A percentile compares a stretch with the other conserved stretches of the same genome.
Evolutionary conservation across 306 rosid genomes (phyloP).

Genomic region (Prosopis cineraria): DNA sequence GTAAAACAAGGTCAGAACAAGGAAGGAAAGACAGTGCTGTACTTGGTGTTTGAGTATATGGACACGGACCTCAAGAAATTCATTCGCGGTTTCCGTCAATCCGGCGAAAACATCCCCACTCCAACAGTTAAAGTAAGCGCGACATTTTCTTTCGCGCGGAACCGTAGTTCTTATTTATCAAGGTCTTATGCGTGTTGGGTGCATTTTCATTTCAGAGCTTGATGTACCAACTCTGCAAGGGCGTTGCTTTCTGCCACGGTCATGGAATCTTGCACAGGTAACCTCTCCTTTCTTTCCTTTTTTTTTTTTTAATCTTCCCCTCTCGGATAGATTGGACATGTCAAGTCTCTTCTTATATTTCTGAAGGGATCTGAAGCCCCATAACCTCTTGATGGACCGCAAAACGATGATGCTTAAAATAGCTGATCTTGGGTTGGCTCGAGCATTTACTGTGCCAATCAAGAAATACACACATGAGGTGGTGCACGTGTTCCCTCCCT

Average conservation of each 20-base stretch:
- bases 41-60: constrained; percentile 92
- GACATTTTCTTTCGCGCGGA: not conserved
- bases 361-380: constrained; percentile 88
- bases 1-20: constrained; percentile 93
- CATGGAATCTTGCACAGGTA: constrained; percentile 95
- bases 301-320: not conserved
- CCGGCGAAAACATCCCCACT: constrained; percentile 59
- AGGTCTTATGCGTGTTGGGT: not conserved
- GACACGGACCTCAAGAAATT: constrained; percentile 88
- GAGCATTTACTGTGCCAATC: constrained; percentile 88
- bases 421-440: constrained; percentile 94
- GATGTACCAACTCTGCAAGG: constrained; percentile 96
- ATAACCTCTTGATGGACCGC: constrained; percentile 91
- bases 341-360: not conserved
- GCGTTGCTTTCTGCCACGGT: constrained; percentile 96
- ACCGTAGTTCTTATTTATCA: not conserved
- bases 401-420: constrained; percentile 84
- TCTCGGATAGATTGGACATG: not conserved
- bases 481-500: not conserved
- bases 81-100: constrained; percentile 67
- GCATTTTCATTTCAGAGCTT: constrained; percentile 49
- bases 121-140: constrained; percentile 52
- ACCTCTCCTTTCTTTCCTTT: not conserved
- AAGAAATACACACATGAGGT: constrained; percentile 99
- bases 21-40: constrained; percentile 89